Evolutionary conservation across 139 green algal species (phyloP), one percentile per base, ranked within the genome.

Genomic region (Edaphochlamys debaryana): DNA sequence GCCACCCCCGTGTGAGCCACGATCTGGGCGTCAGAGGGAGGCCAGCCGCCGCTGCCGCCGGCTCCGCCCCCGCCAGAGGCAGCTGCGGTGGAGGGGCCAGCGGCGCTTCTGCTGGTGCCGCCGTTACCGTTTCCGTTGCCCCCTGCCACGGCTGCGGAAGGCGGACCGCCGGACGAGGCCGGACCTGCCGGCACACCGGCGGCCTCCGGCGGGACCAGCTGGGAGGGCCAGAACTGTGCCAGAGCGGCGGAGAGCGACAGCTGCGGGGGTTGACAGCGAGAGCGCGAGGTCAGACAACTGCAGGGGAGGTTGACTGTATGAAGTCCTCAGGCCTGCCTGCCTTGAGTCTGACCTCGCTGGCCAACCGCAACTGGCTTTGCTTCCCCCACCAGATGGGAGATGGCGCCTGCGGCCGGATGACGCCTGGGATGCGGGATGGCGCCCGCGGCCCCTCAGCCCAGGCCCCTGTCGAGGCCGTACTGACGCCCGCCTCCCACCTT

Each of bases 1-100:
- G 87, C 77, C 48, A 91, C 85, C 9, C 91, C 90, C 71, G 73
- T 62, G 83, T 95, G 92, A 9, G 90, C 90, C 32, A 92, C 75
- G n/a, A 94, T 77, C 27, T 74, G n/a, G 19, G 68, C 86, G 32
- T 25, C 20, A 9, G 32, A 48, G 1, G 60, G 50, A 32, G 79
- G 89, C 17, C 69, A 34, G 34, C 78, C 37, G 45, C 36, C 66
- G 6, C 22, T 29, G 66, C 36, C 32, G 56, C 32, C 2, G 54
- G n/a, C n/a, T n/a, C n/a, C 9, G n/a, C 50, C 17, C 42, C 42
- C 30, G 69, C 42, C 2, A 19, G 69, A 40, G 42, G 69, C 17
- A 32, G 69, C 25, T n/a, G 45, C n/a, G 69, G 68, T n/a, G 41
- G 69, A 63, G 69, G 70, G 50, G 50, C 15, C 50, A 25, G 13